Evolutionary conservation across 345 rosid genomes (phyloP), one percentile per base, ranked within the genome.

Genomic region (Arabis hirsuta): DNA sequence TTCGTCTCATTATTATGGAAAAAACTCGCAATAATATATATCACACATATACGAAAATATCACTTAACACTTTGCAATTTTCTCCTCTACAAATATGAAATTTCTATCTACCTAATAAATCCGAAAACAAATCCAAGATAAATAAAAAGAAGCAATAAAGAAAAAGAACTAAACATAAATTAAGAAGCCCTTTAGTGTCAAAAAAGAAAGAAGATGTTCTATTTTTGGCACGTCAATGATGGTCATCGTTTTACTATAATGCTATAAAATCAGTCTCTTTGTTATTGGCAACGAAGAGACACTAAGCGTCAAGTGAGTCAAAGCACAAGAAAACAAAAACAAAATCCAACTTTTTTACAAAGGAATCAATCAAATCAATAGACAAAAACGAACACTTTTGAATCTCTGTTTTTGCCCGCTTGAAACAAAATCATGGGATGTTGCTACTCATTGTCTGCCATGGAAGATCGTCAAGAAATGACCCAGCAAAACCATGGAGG

Each of bases 351-450:
- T 38, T 51, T 34, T 32, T 26, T 31, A 45, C 42, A 34, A 34
- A 14, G 46, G 8, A 34, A 6, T 29, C 32, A 29, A 29, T 29
- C 32, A 6, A 65, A 65, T 19, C 43, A 5, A 55, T 11, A 54
- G 44, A 50, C 29, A 14, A 14, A 43, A 43, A 32, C 55, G 47
- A 59, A 67, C 2, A 39, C 6, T 42, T 74, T 48, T 32, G 62
- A 66, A 51, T 6, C 66, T 26, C 16, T 43, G 7, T 7, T 68
- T 54, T 61, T 16, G 62, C 31, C 32, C 32, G 73, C 48, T 12
- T 53, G 60, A 55, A 19, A 61, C 36, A 45, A 2, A 55, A 73
- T 67, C 62, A 90, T 90, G 96, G 96, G 96, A 48, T 90, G 96
- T 73, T 88, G 94, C 62, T 75, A 16, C 65, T 90, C 96, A 46